Conservation (phyloP, 2,329 filamentous ascomycete genomes). For the Phaeosphaeria sp. region DNA sequence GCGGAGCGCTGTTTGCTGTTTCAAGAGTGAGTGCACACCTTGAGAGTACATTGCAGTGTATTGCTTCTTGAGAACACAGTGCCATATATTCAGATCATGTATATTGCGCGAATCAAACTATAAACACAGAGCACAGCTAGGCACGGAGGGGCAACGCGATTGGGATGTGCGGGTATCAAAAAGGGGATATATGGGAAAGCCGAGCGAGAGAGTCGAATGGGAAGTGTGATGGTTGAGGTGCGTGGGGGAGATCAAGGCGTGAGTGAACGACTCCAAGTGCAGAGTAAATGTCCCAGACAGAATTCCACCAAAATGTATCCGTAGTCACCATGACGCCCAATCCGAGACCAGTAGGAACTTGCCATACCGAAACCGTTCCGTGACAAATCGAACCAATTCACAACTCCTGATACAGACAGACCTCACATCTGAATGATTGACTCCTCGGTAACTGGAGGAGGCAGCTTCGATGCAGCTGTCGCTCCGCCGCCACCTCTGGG, state of each 20-base stretch:
- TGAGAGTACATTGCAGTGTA: too few species aligned
- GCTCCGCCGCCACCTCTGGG: constrained; percentile 45
- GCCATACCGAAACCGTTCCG: background rate
- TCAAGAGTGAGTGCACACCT: too few species aligned
- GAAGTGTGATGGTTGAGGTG: background rate
- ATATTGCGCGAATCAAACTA: background rate
- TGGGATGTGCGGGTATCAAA: constrained; percentile 5
- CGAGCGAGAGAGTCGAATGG: constrained; percentile 2
- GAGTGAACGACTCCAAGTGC: background rate
- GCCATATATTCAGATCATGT: background rate
- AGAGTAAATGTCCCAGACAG: background rate
- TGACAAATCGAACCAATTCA: background rate
- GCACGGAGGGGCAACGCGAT: background rate
- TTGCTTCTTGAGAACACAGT: background rate
- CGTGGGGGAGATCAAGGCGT: background rate
- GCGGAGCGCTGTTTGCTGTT: too few species aligned
- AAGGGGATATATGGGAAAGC: background rate
- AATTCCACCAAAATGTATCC: background rate
- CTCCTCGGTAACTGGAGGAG: background rate
- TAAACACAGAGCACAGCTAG: background rate
- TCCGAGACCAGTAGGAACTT: background rate
- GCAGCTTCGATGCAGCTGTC: constrained; percentile 1
- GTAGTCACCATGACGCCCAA: background rate
- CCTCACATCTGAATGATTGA: background rate
- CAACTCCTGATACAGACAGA: background rate